Evolutionary conservation across 2,329 filamentous ascomycete genomes (phyloP), one percentile per base, ranked within the genome.

Genomic region (Alternaria sp.): DNA sequence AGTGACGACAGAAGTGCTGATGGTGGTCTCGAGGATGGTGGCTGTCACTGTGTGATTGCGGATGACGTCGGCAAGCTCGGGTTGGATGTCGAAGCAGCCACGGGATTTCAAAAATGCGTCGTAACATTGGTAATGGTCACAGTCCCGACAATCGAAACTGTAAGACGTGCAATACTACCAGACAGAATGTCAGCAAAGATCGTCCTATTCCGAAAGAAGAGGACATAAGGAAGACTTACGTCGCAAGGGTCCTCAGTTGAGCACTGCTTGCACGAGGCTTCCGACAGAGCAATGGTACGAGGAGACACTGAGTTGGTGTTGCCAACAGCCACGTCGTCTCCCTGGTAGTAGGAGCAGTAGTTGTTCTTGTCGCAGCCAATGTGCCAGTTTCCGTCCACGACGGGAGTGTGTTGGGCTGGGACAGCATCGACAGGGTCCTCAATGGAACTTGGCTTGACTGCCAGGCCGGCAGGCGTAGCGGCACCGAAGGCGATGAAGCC

Each of bases 401-500:
- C 43, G 7, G 25, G 21, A 26, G 45, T 47, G 7, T 53, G 7
- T 0, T 47, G 49, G 17, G 26, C n/a, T 11, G 59, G 21, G 8
- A 25, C 26, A 45, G 52, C 43, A 17, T 59, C 57, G 32, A 7
- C 11, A 21, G 17, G 21, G 28, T 40, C 36, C 8, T 19, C 54
- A 44, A 21, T 28, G 13, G 44, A 15, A 40, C 32, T 40, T 30
- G 55, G 26, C 49, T 45, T 61, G 58, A 32, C 17, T 28, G 36
- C 21, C 13, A 45, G 45, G 25, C 47, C 55, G 21, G 56, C 56
- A 40, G 58, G 60, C 10, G 57, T 58, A 19, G 67, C 61, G 23
- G 63, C 45, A 50, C 47, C 28, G 26, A 67, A 12, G 17, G 61
- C 60, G 36, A 63, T 47, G 36, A 70, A 59, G 57, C 66, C 53